phyloP scores from a whole-genome alignment of 192 early-diverging fungal genomes.

The Coemansia aciculifera region DNA sequence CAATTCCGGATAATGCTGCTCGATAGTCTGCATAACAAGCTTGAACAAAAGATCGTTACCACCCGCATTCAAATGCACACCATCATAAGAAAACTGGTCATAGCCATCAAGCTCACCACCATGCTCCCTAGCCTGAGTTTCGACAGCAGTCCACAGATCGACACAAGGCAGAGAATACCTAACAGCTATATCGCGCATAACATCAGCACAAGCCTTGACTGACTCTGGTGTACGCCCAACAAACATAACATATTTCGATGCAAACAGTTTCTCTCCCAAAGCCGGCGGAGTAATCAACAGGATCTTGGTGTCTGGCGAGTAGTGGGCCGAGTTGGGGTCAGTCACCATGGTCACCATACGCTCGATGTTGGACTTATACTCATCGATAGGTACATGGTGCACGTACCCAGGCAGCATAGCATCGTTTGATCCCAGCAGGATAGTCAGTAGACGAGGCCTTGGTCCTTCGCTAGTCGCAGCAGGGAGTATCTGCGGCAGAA shows the following conservation, averaged over 20 bases:
- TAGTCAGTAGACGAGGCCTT: constrained; percentile 18
- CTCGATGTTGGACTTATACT: constrained; percentile 24
- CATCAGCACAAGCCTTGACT: constrained; percentile 19
- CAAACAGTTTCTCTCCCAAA: constrained; percentile 16
- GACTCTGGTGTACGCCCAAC: constrained; percentile 1
- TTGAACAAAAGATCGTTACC: constrained; percentile 41
- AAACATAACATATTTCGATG: neutral
- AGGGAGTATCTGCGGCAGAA: constrained; percentile 22
- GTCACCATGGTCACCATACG: constrained; percentile 10
- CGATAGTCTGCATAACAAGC: constrained; percentile 18
- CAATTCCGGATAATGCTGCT: constrained; percentile 19
- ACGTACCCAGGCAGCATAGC: constrained; percentile 13
- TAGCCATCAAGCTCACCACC: constrained; percentile 12
- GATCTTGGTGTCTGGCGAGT: constrained; percentile 14
- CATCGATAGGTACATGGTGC: constrained; percentile 36
- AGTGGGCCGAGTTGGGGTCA: neutral
- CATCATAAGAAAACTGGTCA: constrained; percentile 26
- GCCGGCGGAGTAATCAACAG: constrained; percentile 44
- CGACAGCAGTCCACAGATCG: constrained; percentile 42
- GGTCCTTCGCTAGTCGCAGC: too few species aligned
- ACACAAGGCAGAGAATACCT: constrained; percentile 20
- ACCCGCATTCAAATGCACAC: constrained; percentile 38
- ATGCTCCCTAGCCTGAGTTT: neutral
- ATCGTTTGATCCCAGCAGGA: constrained; percentile 46
- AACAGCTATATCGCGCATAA: constrained; percentile 8